phyloP scores from a whole-genome alignment of 2,329 filamentous ascomycete species.

The Phialocephala sp. region DNA sequence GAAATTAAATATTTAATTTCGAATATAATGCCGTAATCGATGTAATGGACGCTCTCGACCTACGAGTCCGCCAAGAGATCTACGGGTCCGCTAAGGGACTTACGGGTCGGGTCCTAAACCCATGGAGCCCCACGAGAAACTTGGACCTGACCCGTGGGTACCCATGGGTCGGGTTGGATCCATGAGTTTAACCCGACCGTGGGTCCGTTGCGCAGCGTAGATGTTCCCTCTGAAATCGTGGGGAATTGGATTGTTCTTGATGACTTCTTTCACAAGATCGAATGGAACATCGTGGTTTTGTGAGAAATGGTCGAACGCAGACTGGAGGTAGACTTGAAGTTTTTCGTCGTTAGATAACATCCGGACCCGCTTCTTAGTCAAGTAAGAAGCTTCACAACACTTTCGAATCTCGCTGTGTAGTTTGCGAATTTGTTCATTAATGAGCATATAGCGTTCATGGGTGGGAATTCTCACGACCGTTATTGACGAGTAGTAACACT shows the following conservation, averaged over 20 bases:
- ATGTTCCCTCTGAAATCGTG: slow-evolving; percentile 24
- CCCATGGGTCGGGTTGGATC: no score
- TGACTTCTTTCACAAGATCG: slow-evolving; percentile 23
- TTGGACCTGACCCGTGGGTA: no score
- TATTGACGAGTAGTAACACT: slow-evolving; percentile 19
- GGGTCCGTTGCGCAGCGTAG: no score
- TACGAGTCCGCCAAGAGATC: no score
- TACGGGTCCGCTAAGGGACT: no score
- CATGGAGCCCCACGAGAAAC: no score
- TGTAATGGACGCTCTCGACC: no score
- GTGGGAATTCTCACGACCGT: slow-evolving; percentile 18
- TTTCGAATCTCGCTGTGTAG: slow-evolving; percentile 17
- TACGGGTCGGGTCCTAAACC: no score
- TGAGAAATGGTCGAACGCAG: slow-evolving; percentile 23
- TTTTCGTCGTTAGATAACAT: slow-evolving; percentile 15
- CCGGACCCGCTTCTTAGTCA: slow-evolving; percentile 7
- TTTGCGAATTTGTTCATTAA: slow-evolving; percentile 16
- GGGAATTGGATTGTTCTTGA: slow-evolving; percentile 20
- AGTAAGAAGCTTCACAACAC: slow-evolving; percentile 1
- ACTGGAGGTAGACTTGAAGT: slow-evolving; percentile 16
- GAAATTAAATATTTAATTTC: no score
- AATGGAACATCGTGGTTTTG: slow-evolving; percentile 16
- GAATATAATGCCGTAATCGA: no score
- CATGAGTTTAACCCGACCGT: no score
- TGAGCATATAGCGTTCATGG: neutral